Conservation (phyloP, 352 stramenopile genomes). For the Pythium dissotocum region DNA sequence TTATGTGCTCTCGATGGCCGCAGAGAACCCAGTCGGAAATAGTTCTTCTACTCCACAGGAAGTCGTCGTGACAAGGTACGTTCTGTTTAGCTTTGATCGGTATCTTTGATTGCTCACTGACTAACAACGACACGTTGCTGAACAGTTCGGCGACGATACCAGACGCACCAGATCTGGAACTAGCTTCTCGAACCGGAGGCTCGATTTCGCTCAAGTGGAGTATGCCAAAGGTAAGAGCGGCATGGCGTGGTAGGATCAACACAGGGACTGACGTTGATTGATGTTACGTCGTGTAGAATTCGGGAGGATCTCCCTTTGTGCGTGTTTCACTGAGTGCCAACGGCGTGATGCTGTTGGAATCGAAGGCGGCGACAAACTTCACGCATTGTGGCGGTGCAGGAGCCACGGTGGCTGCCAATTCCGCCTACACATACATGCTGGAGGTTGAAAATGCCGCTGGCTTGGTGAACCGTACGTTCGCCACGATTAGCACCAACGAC, state of each 20-base stretch:
- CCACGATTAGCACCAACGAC: slow-evolving; percentile 32
- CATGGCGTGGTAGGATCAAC: too few species aligned
- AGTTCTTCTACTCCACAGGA: slow-evolving; percentile 26
- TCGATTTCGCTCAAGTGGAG: slow-evolving; percentile 38
- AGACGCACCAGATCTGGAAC: slow-evolving; percentile 28
- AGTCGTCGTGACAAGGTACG: slow-evolving; percentile 30
- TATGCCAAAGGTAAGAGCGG: slow-evolving; percentile 34
- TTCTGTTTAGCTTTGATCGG: neutral
- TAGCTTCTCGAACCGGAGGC: slow-evolving; percentile 30
- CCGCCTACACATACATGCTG: slow-evolving; percentile 41
- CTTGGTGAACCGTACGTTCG: slow-evolving; percentile 23
- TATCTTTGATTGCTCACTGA: neutral
- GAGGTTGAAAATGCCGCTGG: slow-evolving; percentile 49
- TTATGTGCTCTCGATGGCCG: slow-evolving; percentile 34
- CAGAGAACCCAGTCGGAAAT: slow-evolving; percentile 39
- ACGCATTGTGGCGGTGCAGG: slow-evolving; percentile 33
- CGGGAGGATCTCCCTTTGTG: slow-evolving; percentile 39
- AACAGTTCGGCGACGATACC: slow-evolving; percentile 30
- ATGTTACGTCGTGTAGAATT: slow-evolving; percentile 32
- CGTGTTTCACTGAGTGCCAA: slow-evolving; percentile 37
- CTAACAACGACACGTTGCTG: too few species aligned
- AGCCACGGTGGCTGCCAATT: slow-evolving; percentile 17
- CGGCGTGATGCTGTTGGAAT: slow-evolving; percentile 33
- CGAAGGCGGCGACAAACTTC: slow-evolving; percentile 27
- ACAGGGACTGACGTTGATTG: neutral